Percentiles rank a stretch among this genome's conserved stretches.
phyloP scores from a whole-genome alignment of 306 rosid species.

The Trichosanthes truncata region DNA sequence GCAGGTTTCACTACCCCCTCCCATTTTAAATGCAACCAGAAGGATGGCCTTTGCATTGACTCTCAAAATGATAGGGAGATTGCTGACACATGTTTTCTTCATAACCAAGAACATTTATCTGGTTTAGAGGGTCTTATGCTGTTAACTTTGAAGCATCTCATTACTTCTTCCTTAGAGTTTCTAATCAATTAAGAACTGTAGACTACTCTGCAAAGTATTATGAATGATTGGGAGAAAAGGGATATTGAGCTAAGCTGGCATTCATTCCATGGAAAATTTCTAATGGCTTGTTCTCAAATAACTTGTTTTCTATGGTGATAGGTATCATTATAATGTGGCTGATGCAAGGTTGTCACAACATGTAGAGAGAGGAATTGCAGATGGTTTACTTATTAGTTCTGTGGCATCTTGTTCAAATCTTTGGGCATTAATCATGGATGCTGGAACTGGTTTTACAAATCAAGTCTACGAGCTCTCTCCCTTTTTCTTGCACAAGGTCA shows the following conservation, averaged over 20 bases:
- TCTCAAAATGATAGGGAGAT: neutral
- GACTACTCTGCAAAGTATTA: neutral
- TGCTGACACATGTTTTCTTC: neutral
- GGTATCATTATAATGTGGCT: constrained; percentile 86
- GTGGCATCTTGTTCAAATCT: constrained; percentile 88
- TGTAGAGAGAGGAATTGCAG: constrained; percentile 89
- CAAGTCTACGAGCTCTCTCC: constrained; percentile 85
- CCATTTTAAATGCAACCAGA: neutral
- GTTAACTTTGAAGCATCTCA: neutral
- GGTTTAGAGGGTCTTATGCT: neutral
- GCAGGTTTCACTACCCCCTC: neutral
- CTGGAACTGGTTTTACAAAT: constrained; percentile 74
- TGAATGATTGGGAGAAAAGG: neutral
- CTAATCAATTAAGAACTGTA: neutral
- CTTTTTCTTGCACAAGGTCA: constrained; percentile 80
- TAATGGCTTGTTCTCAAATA: neutral
- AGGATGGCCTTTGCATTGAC: neutral
- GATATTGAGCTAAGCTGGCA: neutral
- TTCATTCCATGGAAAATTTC: neutral
- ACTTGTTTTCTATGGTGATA: constrained; percentile 20
- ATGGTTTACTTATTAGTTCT: constrained; percentile 85
- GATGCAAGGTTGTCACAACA: constrained; percentile 80
- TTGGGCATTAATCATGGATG: constrained; percentile 98
- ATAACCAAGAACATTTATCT: neutral
- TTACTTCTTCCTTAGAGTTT: neutral